A percentile compares a stretch with the other conserved stretches of the same genome.
Evolutionary conservation across 106 monocot species (phyloP).

Genomic region (Agapanthus africanus): DNA sequence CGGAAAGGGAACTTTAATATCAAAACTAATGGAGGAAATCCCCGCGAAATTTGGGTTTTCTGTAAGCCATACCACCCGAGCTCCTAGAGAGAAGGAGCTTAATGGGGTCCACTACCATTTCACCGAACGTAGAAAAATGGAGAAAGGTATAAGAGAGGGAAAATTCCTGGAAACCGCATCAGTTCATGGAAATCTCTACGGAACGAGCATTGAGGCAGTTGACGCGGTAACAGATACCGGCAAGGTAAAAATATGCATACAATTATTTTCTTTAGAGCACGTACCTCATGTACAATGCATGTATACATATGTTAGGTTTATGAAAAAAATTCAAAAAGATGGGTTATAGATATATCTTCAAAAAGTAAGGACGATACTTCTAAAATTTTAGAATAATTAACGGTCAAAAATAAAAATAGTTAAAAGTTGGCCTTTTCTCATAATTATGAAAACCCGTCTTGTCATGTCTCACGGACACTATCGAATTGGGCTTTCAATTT

Average conservation of each 20-base stretch:
- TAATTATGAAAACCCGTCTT: too few relatives aligned
- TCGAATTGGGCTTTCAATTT: too few relatives aligned
- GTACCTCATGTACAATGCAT: too few relatives aligned
- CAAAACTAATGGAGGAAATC: slow-evolving; percentile 77
- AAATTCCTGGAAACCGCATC: slow-evolving; percentile 85
- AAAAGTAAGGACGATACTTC: too few relatives aligned
- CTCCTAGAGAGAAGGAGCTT: slow-evolving; percentile 73
- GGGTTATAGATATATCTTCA: too few relatives aligned
- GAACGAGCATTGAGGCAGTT: slow-evolving; percentile 90
- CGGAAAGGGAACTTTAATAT: slow-evolving; percentile 86
- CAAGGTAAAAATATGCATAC: slow-evolving; percentile 55
- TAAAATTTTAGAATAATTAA: too few relatives aligned
- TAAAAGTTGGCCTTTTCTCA: too few relatives aligned
- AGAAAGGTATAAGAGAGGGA: slow-evolving; percentile 76
- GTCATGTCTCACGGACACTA: too few relatives aligned
- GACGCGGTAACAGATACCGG: slow-evolving; percentile 75
- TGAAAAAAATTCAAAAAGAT: too few relatives aligned
- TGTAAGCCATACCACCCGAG: slow-evolving; percentile 87
- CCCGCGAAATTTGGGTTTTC: slow-evolving; percentile 92
- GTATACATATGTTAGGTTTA: too few relatives aligned
- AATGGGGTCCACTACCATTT: slow-evolving; percentile 96
- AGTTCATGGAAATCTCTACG: slow-evolving; percentile 97
- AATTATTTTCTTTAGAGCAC: too few relatives aligned
- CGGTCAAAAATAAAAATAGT: too few relatives aligned
- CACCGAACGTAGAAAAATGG: slow-evolving; percentile 56